Conservation (phyloP, 2,329 filamentous ascomycete species). For the Clonostachys rhizophaga region DNA sequence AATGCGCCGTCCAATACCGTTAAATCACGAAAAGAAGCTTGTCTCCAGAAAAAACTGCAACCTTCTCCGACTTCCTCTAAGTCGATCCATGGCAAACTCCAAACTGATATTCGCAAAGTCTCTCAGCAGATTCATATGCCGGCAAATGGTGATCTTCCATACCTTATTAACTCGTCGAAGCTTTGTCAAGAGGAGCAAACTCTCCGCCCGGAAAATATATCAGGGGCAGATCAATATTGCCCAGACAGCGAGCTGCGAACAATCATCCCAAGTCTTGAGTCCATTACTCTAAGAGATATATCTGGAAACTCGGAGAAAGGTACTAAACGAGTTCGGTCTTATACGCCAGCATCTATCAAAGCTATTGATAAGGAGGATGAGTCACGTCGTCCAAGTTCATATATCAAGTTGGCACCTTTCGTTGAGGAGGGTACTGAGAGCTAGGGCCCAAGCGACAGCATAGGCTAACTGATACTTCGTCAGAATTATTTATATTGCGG, state of each 20-base stretch:
- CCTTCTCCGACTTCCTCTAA: constrained; percentile 5
- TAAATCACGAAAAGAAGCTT: constrained; percentile 39
- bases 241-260: constrained; percentile 3
- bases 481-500: too few species aligned
- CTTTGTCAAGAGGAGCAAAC: constrained; percentile 8
- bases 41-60: constrained; percentile 9
- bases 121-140: constrained; percentile 30
- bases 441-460: too few species aligned
- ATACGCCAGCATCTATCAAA: constrained; percentile 39
- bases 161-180: constrained; percentile 5
- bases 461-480: too few species aligned
- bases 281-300: constrained; percentile 5
- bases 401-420: constrained; percentile 12
- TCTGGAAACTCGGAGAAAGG: constrained; percentile 15
- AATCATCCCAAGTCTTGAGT: background rate
- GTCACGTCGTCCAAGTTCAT: constrained; percentile 22
- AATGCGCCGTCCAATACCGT: constrained; percentile 26
- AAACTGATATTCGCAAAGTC: constrained; percentile 28
- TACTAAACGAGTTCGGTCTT: constrained; percentile 39
- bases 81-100: constrained; percentile 7
- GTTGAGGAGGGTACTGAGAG: background rate
- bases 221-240: constrained; percentile 5
- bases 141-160: constrained; percentile 9
- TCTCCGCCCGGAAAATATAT: background rate
- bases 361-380: constrained; percentile 43